Conservation (phyloP, 345 rosid species). For the Syzygium oleosum region DNA sequence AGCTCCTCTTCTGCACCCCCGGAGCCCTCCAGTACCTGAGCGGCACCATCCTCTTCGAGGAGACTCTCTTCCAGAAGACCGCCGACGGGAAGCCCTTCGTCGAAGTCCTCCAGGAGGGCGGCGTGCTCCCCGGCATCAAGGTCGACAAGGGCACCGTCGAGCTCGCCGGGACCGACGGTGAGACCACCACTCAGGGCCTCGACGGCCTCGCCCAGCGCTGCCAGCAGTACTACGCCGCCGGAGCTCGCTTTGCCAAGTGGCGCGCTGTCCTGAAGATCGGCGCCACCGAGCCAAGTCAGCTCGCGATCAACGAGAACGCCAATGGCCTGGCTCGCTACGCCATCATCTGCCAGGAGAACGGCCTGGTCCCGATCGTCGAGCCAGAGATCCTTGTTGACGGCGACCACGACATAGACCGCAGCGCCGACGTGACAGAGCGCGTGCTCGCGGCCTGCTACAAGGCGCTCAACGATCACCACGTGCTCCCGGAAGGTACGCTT, state of each 20-base stretch:
- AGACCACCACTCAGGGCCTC: constrained; percentile 11
- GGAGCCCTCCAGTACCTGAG: constrained; percentile 5
- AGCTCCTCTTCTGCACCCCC: constrained; percentile 13
- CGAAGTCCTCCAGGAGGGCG: constrained; percentile 9
- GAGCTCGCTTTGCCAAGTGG: constrained; percentile 19
- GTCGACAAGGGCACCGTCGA: constrained; percentile 16
- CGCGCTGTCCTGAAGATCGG: constrained; percentile 16
- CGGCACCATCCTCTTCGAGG: constrained; percentile 13
- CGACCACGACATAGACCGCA: constrained; percentile 5
- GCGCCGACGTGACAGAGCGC: constrained; percentile 11
- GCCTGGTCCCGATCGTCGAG: constrained; percentile 17
- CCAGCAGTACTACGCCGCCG: constrained; percentile 11
- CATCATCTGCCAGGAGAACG: constrained; percentile 16
- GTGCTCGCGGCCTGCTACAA: constrained; percentile 15
- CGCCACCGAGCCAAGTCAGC: constrained; percentile 5
- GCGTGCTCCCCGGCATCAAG: constrained; percentile 15
- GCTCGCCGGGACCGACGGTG: constrained; percentile 10
- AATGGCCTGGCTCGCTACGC: constrained; percentile 11
- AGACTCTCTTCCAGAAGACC: constrained; percentile 9
- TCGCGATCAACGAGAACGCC: constrained; percentile 9
- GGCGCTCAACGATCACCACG: constrained; percentile 11
- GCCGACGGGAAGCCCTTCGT: constrained; percentile 9
- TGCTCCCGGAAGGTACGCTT: constrained; percentile 15
- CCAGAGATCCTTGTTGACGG: constrained; percentile 16
- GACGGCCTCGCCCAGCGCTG: constrained; percentile 10